phyloP scores from a whole-genome alignment of 768 basidiomycete genomes.

The Xanthoconium purpureum region DNA sequence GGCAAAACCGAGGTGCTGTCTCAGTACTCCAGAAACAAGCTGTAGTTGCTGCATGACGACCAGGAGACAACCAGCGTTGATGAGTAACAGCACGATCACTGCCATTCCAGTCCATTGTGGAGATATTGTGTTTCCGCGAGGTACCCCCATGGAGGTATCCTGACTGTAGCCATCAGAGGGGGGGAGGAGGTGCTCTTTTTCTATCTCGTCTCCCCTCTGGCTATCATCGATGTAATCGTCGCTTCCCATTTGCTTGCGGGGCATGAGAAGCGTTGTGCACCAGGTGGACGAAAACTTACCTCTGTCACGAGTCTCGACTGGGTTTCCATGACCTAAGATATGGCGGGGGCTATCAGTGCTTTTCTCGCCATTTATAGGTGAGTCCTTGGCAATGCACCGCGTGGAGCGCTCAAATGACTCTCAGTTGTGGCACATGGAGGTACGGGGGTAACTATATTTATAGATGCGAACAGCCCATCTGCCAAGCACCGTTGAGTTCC shows the following conservation, averaged over 20 bases:
- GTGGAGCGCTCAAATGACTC: neutral
- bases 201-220: conserved; percentile 10
- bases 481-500: neutral
- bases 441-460: neutral
- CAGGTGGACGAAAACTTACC: neutral
- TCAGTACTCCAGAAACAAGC: conserved; percentile 15
- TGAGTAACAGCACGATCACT: conserved; percentile 19
- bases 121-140: neutral
- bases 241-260: conserved; percentile 16
- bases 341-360: neutral
- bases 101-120: conserved; percentile 14
- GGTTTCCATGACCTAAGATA: neutral
- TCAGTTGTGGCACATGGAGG: neutral
- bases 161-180: neutral
- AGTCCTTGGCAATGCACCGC: neutral
- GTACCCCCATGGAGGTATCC: conserved; percentile 2
- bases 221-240: conserved; percentile 9
- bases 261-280: neutral
- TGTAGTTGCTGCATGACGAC: conserved; percentile 14
- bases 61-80: conserved; percentile 25
- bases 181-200: conserved; percentile 16
- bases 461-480: neutral
- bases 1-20: conserved; percentile 14
- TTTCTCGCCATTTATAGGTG: conserved; percentile 3
- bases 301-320: neutral